Evolutionary conservation across 495 filamentous ascomycete genomes (phyloP), one percentile per base, ranked within the genome.

Genomic region (Jackrogersella minutella): DNA sequence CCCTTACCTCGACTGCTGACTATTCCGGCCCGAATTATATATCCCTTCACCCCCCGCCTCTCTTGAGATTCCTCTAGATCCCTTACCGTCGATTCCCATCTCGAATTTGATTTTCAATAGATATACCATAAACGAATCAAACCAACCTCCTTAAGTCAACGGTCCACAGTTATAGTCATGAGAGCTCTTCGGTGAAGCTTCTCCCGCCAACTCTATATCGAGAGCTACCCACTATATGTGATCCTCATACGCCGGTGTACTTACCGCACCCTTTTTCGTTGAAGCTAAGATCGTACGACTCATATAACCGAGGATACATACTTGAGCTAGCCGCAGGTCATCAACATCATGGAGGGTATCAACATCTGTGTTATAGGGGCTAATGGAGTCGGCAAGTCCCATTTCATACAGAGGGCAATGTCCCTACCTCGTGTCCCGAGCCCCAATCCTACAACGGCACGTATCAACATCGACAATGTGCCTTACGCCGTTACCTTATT

Each of bases 321-420:
- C 28, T 30, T 28, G 26, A 47, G n/a, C 19, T 64, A 26, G 30
- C 40, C 49, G 16, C 22, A 62, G 46, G 56, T 31, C 9, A 40
- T 58, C 47, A 31, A 50, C 51, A 57, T 8, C 44, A 85, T 90
- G 79, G 85, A 86, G 62, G 79, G 89, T 72, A 86, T 97, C 71
- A 93, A 92, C 70, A 91, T 98, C 73, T 92, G 88, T 30, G 87
- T 98, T 21, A 86, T 97, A 69, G 95, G 95, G 53, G 85, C 86
- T 67, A 81, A 86, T 66, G 87, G 88, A 49, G 91, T 92, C 31
- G 94, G 94, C 67, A 97, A 98, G 79, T 92, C 91, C 47, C 90
- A 91, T 19, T 97, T 98, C 68, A 90, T 97, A 61, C 89, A 91
- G 71, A 86, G 84, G 54, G 91, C 91, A 9, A 78, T 95, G 68